phyloP scores from a whole-genome alignment of 129 eudicot species.

The Logfia minima region DNA sequence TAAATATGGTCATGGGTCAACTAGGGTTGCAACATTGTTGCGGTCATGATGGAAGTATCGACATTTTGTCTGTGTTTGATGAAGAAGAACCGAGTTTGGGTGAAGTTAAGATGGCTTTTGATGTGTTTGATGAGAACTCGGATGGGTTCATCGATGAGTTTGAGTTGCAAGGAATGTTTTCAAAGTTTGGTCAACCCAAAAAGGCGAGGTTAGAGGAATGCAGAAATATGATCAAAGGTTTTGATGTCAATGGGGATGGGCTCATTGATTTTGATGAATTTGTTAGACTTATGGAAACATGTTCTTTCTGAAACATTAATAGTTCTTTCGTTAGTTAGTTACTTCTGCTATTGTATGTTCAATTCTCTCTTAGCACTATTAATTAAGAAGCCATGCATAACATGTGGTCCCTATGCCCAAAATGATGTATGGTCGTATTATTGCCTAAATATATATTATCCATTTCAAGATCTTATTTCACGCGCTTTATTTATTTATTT shows the following conservation, averaged over 20 bases:
- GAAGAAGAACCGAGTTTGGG: slow-evolving; percentile 43
- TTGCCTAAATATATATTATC: not conserved
- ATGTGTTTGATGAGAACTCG: slow-evolving; percentile 59
- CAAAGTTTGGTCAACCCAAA: slow-evolving; percentile 34
- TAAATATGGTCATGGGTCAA: slow-evolving; percentile 29
- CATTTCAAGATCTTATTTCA: too few relatives aligned
- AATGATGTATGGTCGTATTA: too few relatives aligned
- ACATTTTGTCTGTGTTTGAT: slow-evolving; percentile 53
- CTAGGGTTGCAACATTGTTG: slow-evolving; percentile 18
- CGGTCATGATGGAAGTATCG: slow-evolving; percentile 6
- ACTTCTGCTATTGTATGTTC: not conserved
- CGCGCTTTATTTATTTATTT: too few relatives aligned
- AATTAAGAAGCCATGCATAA: too few relatives aligned
- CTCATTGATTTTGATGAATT: slow-evolving; percentile 51
- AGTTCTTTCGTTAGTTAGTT: slow-evolving; percentile 1
- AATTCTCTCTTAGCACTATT: too few relatives aligned
- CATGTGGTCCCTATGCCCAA: too few relatives aligned
- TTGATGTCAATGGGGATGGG: slow-evolving; percentile 65
- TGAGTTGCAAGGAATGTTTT: slow-evolving; percentile 48
- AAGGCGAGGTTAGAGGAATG: slow-evolving; percentile 41
- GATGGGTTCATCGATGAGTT: slow-evolving; percentile 63
- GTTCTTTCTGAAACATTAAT: slow-evolving; percentile 14
- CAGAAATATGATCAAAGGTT: slow-evolving; percentile 47
- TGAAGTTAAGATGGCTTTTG: slow-evolving; percentile 50
- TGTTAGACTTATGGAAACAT: slow-evolving; percentile 39